Percentiles rank a stretch among this genome's conserved stretches.
phyloP scores from a whole-genome alignment of 176 grass and related monocot species.

The Poa annua region DNA sequence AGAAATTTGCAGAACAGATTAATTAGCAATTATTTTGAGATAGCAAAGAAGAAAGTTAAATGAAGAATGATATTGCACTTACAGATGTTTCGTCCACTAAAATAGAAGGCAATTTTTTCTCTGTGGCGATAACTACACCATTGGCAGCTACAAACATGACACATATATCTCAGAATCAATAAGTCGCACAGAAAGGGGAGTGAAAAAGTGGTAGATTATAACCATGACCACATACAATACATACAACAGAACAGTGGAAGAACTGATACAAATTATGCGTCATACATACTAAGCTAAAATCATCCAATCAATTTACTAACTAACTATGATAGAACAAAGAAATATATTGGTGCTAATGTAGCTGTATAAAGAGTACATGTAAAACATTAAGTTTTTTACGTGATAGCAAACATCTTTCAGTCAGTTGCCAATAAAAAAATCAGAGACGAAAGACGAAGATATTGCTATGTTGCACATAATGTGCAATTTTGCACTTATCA shows the following conservation, averaged over 20 bases:
- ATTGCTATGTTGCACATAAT: neutral
- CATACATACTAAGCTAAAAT: neutral
- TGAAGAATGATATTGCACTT: conserved; percentile 26
- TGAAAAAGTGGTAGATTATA: conserved; percentile 1
- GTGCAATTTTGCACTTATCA: neutral
- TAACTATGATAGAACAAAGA: conserved; percentile 16
- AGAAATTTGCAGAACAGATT: conserved; percentile 32
- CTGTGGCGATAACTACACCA: conserved; percentile 81
- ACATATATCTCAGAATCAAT: conserved; percentile 28
- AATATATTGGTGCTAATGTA: neutral
- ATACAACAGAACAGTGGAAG: conserved; percentile 30
- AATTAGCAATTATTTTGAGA: neutral
- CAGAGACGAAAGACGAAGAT: neutral
- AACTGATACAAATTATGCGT: neutral
- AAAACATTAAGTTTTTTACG: conserved; percentile 17
- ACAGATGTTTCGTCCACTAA: conserved; percentile 88
- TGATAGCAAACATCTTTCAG: conserved; percentile 23
- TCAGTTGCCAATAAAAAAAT: neutral
- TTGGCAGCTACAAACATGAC: conserved; percentile 63
- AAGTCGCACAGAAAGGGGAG: neutral
- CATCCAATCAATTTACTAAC: conserved; percentile 8
- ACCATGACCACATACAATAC: neutral
- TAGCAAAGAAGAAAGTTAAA: neutral
- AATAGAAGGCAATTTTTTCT: conserved; percentile 87
- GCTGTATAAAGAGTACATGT: neutral